These are phyloP conservation scores for Catharanthus roseus DNA, from an alignment of 257 asterid genomes.

Conservation along the genomic window DNA sequence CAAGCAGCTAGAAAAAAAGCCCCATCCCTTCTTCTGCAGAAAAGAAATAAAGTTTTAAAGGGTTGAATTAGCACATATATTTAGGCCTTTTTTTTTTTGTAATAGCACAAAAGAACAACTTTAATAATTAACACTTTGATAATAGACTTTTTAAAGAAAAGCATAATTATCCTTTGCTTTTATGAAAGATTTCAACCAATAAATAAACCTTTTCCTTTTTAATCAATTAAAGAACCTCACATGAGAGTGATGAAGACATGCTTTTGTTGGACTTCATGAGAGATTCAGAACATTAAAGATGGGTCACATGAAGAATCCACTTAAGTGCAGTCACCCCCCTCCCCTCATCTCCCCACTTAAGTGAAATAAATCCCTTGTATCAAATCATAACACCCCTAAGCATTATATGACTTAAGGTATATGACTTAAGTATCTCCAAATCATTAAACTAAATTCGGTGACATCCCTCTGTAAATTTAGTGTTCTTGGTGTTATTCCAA, in stretches of 20 bases:
- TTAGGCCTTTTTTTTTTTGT: background rate
- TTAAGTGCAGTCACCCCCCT: background rate
- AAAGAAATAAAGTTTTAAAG: background rate
- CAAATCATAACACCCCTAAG: too few relatives aligned
- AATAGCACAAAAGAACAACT: background rate
- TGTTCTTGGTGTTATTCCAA: too few relatives aligned
- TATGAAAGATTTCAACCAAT: background rate
- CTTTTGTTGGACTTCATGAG: background rate
- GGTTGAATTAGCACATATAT: background rate
- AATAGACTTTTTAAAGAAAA: background rate
- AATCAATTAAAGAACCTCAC: background rate
- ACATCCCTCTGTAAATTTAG: too few relatives aligned
- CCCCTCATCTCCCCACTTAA: too few relatives aligned
- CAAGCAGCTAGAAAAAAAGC: conserved; percentile 53
- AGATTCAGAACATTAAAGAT: background rate
- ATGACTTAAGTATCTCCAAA: too few relatives aligned
- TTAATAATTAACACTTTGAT: background rate
- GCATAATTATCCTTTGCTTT: background rate
- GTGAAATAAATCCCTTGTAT: too few relatives aligned
- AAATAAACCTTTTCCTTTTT: background rate
- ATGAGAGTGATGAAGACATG: background rate
- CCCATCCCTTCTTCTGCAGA: conserved; percentile 52
- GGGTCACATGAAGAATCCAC: background rate
- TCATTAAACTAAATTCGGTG: too few relatives aligned
- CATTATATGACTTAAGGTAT: too few relatives aligned